Conservation (phyloP, 2,329 filamentous ascomycete genomes). For the Colletotrichum godetiae region DNA sequence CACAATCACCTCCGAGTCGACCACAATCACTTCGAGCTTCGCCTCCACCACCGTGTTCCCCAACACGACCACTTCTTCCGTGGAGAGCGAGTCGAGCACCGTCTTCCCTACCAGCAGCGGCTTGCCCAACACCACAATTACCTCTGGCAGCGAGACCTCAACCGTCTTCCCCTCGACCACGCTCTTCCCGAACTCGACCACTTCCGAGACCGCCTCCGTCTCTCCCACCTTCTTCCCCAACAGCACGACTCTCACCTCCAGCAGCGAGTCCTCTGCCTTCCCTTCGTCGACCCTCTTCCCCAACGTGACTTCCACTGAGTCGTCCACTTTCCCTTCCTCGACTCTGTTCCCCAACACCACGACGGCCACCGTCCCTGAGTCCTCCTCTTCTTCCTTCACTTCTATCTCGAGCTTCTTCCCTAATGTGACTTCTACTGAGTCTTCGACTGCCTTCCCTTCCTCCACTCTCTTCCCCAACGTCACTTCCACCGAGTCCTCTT, state of each 20-base stretch:
- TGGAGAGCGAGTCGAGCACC: neutral
- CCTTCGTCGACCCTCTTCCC: constrained; percentile 15
- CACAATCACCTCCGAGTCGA: neutral
- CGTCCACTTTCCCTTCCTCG: neutral
- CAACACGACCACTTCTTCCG: neutral
- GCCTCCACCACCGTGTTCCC: neutral
- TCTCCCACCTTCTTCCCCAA: constrained; percentile 18
- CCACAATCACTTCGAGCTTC: neutral
- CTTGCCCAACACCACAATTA: constrained; percentile 17
- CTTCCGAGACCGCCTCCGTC: neutral
- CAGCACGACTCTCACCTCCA: neutral
- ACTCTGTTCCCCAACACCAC: constrained; percentile 4
- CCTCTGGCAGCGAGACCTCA: neutral
- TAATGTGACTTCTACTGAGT: neutral
- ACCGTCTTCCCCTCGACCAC: neutral
- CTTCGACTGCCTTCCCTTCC: neutral
- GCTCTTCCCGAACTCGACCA: constrained; percentile 10
- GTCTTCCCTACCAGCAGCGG: neutral
- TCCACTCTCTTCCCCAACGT: constrained; percentile 5
- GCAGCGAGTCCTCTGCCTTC: neutral
- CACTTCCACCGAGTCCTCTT: neutral
- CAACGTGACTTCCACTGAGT: neutral
- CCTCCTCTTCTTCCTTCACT: neutral
- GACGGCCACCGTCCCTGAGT: neutral
- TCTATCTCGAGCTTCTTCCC: constrained; percentile 10